phyloP scores from a whole-genome alignment of 495 filamentous ascomycete species.

The Daldinia caldariorum region DNA sequence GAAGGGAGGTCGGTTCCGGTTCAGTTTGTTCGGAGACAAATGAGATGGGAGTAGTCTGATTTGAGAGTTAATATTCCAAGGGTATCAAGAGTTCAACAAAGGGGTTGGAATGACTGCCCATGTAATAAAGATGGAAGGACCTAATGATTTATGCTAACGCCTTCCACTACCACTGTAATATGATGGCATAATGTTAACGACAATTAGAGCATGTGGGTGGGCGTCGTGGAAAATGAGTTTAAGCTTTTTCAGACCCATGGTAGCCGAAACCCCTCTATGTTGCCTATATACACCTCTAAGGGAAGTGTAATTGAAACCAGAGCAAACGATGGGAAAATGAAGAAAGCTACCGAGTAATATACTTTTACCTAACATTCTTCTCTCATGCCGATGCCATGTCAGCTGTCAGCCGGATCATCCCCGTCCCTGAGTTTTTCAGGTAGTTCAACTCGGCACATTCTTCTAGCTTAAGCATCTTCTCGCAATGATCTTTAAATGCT shows the following conservation, averaged over 20 bases:
- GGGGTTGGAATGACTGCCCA: neutral
- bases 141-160: slow-evolving; percentile 39
- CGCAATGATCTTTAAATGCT: neutral
- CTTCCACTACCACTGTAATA: slow-evolving; percentile 26
- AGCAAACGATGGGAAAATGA: neutral
- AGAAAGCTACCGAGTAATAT: neutral
- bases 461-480: neutral
- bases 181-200: slow-evolving; percentile 38
- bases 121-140: slow-evolving; percentile 16
- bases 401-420: slow-evolving; percentile 4
- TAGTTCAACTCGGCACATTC: neutral
- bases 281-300: slow-evolving; percentile 13
- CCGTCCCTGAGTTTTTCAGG: no score
- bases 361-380: neutral
- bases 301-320: neutral
- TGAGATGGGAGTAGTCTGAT: slow-evolving; percentile 6
- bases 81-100: neutral
- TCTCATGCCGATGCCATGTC: neutral
- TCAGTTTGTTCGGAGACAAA: slow-evolving; percentile 44
- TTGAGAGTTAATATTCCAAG: slow-evolving; percentile 2
- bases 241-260: slow-evolving; percentile 1
- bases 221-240: slow-evolving; percentile 27
- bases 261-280: neutral
- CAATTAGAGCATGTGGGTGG: slow-evolving; percentile 33
- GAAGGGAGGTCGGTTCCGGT: slow-evolving; percentile 45